These are phyloP conservation scores for Teunomyces barrocoloradensis DNA, from an alignment of 805 yeast species.

Conservation along the genomic window DNA sequence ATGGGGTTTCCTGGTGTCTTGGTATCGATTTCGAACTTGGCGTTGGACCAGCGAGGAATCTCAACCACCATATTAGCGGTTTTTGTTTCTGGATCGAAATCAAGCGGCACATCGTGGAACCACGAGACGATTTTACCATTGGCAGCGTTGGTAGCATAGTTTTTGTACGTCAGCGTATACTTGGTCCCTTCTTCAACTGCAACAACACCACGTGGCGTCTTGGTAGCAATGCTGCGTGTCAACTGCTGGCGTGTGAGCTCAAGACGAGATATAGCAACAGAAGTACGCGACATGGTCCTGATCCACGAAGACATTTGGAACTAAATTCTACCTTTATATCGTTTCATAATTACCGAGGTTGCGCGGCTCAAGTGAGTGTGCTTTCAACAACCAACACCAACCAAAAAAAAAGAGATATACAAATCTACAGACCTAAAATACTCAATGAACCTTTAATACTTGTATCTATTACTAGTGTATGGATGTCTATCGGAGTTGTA, in stretches of 20 bases:
- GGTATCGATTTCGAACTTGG: conserved; percentile 73
- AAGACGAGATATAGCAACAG: conserved; percentile 11
- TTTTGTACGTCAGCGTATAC: conserved; percentile 36
- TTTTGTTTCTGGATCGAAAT: conserved; percentile 34
- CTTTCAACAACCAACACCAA: no score
- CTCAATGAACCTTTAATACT: no score
- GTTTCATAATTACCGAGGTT: background rate
- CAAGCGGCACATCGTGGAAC: conserved; percentile 72
- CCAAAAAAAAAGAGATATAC: no score
- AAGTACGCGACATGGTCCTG: background rate
- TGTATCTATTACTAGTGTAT: no score
- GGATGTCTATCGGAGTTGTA: no score
- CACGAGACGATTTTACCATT: conserved; percentile 53
- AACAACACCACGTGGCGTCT: background rate
- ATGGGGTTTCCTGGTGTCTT: conserved; percentile 67
- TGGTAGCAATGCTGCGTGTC: conserved; percentile 3
- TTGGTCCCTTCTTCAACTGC: conserved; percentile 28
- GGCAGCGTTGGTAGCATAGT: conserved; percentile 41
- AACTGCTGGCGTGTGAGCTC: conserved; percentile 12
- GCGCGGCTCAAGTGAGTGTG: background rate
- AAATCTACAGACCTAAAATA: no score
- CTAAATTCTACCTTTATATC: background rate
- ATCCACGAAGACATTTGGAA: background rate
- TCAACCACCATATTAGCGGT: conserved; percentile 49
- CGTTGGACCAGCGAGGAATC: conserved; percentile 71